Percentiles rank a stretch among this genome's conserved stretches.
Conservation (phyloP, 352 stramenopile species). For the Thalassiosira hispida region DNA sequence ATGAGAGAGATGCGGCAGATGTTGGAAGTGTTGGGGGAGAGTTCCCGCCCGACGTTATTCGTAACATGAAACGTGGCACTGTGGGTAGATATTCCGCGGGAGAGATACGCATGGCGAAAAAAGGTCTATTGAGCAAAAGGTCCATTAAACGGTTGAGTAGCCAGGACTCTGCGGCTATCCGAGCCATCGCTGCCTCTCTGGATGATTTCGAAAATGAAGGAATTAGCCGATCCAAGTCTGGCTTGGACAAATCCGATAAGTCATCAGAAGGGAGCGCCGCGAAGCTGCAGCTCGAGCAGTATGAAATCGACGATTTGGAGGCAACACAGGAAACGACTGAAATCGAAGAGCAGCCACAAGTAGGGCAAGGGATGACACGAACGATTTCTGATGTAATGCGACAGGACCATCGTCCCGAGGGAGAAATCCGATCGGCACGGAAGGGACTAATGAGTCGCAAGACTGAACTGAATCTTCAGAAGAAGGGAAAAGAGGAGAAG, state of each 20-base stretch:
- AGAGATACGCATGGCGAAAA: neutral
- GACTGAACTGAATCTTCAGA: neutral
- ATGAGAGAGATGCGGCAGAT: neutral
- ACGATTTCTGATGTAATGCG: neutral
- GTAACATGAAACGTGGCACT: neutral
- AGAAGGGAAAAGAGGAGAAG: neutral
- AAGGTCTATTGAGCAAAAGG: neutral
- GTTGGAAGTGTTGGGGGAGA: neutral
- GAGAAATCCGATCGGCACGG: neutral
- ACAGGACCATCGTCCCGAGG: neutral
- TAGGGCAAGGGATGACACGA: neutral
- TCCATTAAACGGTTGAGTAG: neutral
- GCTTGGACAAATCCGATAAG: too few relatives aligned
- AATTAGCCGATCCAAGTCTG: too few relatives aligned
- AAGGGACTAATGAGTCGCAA: neutral
- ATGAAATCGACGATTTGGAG: too few relatives aligned
- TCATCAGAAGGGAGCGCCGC: too few relatives aligned
- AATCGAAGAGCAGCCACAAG: too few relatives aligned
- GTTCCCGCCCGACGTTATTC: neutral
- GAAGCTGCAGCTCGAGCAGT: too few relatives aligned
- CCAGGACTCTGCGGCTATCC: neutral
- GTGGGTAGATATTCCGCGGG: neutral
- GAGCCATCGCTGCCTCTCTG: neutral
- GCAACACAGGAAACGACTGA: too few relatives aligned
- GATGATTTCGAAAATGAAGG: too few relatives aligned